Conservation (phyloP, 176 grass and related monocot genomes). For the Puccinellia tenuiflora region DNA sequence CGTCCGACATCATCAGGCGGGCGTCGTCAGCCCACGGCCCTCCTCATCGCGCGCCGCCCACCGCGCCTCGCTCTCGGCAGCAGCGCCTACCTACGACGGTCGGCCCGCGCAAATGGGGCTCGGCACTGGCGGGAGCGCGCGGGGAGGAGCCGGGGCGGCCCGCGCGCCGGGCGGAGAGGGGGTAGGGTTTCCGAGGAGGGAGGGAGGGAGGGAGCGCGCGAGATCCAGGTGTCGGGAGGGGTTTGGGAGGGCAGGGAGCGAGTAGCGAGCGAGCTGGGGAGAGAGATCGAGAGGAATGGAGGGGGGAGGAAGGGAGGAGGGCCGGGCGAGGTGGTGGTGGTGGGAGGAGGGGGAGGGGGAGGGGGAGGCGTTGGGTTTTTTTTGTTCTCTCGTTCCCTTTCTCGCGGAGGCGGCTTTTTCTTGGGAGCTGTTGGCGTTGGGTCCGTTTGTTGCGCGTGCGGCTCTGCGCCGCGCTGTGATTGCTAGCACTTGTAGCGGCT, state of each 20-base stretch:
- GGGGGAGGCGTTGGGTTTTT: not conserved
- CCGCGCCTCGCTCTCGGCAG: not conserved
- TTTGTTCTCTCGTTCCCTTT: not conserved
- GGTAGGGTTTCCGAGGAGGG: not conserved
- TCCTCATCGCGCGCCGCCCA: constrained; percentile 8
- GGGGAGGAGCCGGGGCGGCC: not conserved
- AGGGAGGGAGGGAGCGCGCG: not conserved
- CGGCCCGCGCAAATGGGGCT: not conserved
- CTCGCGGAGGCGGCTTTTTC: not conserved
- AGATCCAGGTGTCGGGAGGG: not conserved
- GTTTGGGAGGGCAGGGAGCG: not conserved
- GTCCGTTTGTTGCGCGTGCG: constrained; percentile 24
- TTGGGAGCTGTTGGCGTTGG: not conserved
- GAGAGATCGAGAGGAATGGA: too few relatives aligned
- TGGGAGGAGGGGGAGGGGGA: not conserved
- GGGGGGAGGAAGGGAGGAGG: too few relatives aligned
- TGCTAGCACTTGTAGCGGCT: not conserved
- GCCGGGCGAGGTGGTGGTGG: not conserved
- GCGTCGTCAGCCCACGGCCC: not conserved
- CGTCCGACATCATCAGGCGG: constrained; percentile 48
- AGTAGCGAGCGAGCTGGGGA: not conserved
- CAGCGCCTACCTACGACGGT: not conserved
- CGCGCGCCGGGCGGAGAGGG: not conserved
- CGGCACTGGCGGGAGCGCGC: not conserved
- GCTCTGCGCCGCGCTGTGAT: not conserved